phyloP scores from a whole-genome alignment of 2,329 filamentous ascomycete species.

The Sarocladium kiliense region DNA sequence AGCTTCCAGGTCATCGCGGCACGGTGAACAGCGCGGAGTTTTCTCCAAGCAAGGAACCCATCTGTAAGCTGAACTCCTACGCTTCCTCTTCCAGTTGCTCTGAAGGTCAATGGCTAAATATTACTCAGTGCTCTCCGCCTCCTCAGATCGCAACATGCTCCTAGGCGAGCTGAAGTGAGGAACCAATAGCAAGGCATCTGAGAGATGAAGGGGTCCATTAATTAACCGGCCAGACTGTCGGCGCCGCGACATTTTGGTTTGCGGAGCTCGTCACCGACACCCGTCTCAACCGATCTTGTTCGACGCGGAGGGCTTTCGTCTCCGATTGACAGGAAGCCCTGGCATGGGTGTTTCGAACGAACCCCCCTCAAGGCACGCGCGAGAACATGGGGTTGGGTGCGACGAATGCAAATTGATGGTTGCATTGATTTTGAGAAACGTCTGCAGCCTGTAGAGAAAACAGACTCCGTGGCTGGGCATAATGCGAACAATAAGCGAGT shows the following conservation, averaged over 20 bases:
- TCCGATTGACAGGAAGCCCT: not conserved
- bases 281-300: not conserved
- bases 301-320: not conserved
- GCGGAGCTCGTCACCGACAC: not conserved
- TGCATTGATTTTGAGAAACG: not conserved
- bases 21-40: constrained; percentile 94
- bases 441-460: not conserved
- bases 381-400: not conserved
- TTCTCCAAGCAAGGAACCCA: constrained; percentile 75
- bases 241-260: constrained; percentile 37
- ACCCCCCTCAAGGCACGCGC: not conserved
- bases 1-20: constrained; percentile 91
- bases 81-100: not conserved
- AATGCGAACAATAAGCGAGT: not conserved
- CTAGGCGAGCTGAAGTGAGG: constrained; percentile 65
- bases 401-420: not conserved
- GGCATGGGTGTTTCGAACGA: not conserved
- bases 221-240: not conserved
- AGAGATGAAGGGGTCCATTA: not conserved
- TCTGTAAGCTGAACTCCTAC: constrained; percentile 61
- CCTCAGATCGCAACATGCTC: constrained; percentile 81
- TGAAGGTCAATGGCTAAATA: too few relatives aligned
- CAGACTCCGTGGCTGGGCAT: not conserved
- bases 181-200: not conserved
- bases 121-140: constrained; percentile 73